These are phyloP conservation scores for Penicillium corylophilum DNA, from an alignment of 2,329 filamentous ascomycete species.

Conservation along the genomic window DNA sequence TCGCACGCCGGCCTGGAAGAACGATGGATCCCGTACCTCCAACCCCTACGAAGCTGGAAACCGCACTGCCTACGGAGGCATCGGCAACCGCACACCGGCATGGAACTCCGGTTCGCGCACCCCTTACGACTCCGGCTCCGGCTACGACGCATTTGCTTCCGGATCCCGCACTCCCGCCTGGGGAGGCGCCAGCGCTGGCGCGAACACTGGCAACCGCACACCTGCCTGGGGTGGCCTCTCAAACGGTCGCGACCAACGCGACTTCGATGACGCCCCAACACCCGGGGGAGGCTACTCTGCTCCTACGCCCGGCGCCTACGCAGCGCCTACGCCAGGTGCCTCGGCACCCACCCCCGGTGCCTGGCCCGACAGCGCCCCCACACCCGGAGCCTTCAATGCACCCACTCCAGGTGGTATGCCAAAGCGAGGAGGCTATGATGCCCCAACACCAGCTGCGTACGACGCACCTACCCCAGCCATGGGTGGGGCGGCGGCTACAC, in stretches of 20 bases:
- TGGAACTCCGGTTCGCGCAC: conserved; percentile 79
- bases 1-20: conserved; percentile 56
- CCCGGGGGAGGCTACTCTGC: conserved; percentile 66
- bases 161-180: conserved; percentile 77
- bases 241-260: conserved; percentile 31
- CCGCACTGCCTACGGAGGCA: conserved; percentile 70
- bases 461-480: conserved; percentile 53
- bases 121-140: conserved; percentile 63
- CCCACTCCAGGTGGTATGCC: conserved; percentile 42
- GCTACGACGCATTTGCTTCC: conserved; percentile 65
- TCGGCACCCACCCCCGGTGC: conserved; percentile 54
- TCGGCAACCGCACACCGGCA: conserved; percentile 67
- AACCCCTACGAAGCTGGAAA: conserved; percentile 67
- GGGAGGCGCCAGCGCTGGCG: conserved; percentile 49
- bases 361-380: conserved; percentile 48
- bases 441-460: conserved; percentile 27
- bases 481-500: conserved; percentile 39
- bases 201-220: conserved; percentile 48
- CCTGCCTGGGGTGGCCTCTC: conserved; percentile 41
- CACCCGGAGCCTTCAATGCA: conserved; percentile 46
- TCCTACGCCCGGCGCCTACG: conserved; percentile 61
- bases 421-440: conserved; percentile 27
- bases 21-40: conserved; percentile 55
- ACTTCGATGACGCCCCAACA: conserved; percentile 71
- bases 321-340: conserved; percentile 68